These are phyloP conservation scores for Quercus engelmannii DNA, from an alignment of 306 rosid genomes.

Conservation along the genomic window DNA sequence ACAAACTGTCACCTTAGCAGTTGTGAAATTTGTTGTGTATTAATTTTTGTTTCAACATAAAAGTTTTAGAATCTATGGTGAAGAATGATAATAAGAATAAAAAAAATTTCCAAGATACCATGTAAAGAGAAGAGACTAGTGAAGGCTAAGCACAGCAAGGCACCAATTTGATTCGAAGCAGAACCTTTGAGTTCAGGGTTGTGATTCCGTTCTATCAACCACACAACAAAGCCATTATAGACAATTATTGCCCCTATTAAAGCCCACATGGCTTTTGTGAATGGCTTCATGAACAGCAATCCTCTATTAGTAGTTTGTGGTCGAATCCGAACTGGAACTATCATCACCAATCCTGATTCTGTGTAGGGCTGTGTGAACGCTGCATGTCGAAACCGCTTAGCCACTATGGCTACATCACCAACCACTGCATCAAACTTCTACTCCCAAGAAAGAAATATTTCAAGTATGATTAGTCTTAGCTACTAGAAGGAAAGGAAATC, in stretches of 20 bases:
- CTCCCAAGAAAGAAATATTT: not conserved
- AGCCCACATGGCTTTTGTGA: slow-evolving; percentile 45
- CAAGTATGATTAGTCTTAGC: not conserved
- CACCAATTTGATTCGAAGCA: slow-evolving; percentile 34
- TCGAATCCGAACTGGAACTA: slow-evolving; percentile 27
- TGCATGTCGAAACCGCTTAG: slow-evolving; percentile 25
- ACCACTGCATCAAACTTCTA: slow-evolving; percentile 48
- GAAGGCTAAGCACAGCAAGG: slow-evolving; percentile 38
- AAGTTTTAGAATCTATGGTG: not conserved
- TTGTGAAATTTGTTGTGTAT: no score
- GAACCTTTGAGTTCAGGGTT: slow-evolving; percentile 31
- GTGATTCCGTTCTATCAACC: slow-evolving; percentile 45
- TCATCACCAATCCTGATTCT: slow-evolving; percentile 47
- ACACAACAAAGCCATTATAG: slow-evolving; percentile 51
- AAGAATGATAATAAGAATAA: not conserved
- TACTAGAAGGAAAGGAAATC: no score
- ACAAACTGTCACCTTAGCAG: no score
- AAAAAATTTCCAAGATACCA: slow-evolving; percentile 26
- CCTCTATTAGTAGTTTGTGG: slow-evolving; percentile 17
- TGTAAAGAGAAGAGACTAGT: slow-evolving; percentile 38
- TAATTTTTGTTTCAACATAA: no score
- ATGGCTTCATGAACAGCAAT: slow-evolving; percentile 47
- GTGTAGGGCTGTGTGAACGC: slow-evolving; percentile 47
- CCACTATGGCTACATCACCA: slow-evolving; percentile 42
- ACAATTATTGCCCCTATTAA: slow-evolving; percentile 21